Evolutionary conservation across 352 stramenopile genomes (phyloP).

Genomic region (Pythium dissimile): DNA sequence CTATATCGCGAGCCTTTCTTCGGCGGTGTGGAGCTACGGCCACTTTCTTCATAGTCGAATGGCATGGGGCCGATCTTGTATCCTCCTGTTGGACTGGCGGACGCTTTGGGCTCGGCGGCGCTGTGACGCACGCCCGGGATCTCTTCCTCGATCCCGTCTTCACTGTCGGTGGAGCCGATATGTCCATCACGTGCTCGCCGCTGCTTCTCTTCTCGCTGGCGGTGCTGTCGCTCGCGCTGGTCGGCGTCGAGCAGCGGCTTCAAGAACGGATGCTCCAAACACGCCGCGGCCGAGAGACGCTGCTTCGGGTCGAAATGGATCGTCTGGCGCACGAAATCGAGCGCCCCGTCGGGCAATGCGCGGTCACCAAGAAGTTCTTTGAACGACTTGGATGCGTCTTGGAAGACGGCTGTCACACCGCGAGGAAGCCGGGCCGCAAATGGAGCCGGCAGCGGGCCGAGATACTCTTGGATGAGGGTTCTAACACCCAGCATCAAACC

Average conservation of each 20-base stretch:
- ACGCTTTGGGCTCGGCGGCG: constrained; percentile 7
- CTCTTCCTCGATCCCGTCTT: constrained; percentile 81
- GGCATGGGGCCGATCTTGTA: constrained; percentile 15
- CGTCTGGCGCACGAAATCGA: constrained; percentile 67
- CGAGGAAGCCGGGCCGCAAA: constrained; percentile 50
- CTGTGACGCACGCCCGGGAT: constrained; percentile 37
- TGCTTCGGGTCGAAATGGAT: constrained; percentile 61
- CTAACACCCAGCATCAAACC: constrained; percentile 23
- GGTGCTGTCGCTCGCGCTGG: constrained; percentile 28
- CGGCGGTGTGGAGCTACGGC: background rate
- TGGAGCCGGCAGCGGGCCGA: constrained; percentile 47
- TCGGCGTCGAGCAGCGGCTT: constrained; percentile 48
- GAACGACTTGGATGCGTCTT: constrained; percentile 48
- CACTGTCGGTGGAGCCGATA: constrained; percentile 17
- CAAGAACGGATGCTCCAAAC: constrained; percentile 60
- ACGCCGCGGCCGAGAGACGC: constrained; percentile 46
- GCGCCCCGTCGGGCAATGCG: constrained; percentile 42
- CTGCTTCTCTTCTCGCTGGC: constrained; percentile 44
- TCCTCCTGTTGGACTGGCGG: constrained; percentile 6
- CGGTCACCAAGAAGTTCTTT: constrained; percentile 36
- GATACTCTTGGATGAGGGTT: constrained; percentile 69
- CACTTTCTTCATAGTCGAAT: background rate
- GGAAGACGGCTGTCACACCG: constrained; percentile 31
- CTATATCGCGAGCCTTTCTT: constrained; percentile 10
- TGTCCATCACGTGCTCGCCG: constrained; percentile 9